phyloP scores from a whole-genome alignment of 1,284 basidiomycete genomes.

The Cronartium ribicola region DNA sequence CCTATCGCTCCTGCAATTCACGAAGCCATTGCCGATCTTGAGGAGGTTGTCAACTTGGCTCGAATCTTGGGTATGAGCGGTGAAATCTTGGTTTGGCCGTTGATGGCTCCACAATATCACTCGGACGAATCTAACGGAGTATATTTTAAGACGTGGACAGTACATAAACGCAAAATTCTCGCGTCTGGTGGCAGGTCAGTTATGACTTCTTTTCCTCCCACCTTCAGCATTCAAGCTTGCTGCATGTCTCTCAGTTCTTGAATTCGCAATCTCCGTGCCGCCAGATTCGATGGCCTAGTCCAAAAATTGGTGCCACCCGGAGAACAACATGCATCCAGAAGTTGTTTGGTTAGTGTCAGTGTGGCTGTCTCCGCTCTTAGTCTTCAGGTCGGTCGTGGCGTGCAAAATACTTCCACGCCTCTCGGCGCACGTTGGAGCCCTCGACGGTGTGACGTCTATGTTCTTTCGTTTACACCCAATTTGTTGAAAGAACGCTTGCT shows the following conservation, averaged over 20 bases:
- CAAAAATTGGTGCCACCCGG: conserved; percentile 52
- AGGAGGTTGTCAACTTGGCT: conserved; percentile 53
- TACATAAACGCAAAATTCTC: conserved; percentile 55
- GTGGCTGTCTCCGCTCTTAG: conserved; percentile 51
- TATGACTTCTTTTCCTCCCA: conserved; percentile 41
- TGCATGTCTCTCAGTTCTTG: background rate
- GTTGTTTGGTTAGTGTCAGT: conserved; percentile 37
- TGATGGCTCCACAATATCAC: conserved; percentile 50
- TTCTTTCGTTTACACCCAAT: conserved; percentile 72
- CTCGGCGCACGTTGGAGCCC: conserved; percentile 51
- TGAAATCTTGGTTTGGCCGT: conserved; percentile 55
- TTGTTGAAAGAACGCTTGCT: conserved; percentile 71
- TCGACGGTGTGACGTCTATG: conserved; percentile 59
- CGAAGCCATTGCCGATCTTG: conserved; percentile 53
- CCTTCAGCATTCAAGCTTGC: background rate
- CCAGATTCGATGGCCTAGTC: conserved; percentile 57
- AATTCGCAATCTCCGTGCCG: conserved; percentile 53
- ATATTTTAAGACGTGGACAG: conserved; percentile 57
- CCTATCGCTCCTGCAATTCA: conserved; percentile 23
- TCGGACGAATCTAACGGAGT: conserved; percentile 57
- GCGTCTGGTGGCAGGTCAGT: conserved; percentile 55
- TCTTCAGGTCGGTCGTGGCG: conserved; percentile 52
- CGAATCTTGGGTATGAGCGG: conserved; percentile 54
- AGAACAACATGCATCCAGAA: conserved; percentile 16
- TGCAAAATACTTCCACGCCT: conserved; percentile 49